Conservation (phyloP, 2,329 filamentous ascomycete species). For the Pseudogymnoascus sp. region DNA sequence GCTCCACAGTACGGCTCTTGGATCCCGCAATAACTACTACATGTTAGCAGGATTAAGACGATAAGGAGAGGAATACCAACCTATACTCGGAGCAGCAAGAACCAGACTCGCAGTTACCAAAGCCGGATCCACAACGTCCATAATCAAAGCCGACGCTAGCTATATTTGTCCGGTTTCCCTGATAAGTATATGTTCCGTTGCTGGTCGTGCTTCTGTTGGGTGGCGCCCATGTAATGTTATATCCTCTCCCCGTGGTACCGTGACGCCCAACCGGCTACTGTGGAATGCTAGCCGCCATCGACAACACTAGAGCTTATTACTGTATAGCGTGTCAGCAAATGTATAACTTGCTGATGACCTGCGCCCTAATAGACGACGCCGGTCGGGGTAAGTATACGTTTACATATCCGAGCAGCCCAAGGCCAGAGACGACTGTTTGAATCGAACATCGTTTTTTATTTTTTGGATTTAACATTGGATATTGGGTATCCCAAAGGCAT, state of each 20-base stretch:
- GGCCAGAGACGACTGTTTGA: neutral
- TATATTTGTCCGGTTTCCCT: neutral
- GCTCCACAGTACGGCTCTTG: neutral
- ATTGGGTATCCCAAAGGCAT: neutral
- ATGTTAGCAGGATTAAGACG: neutral
- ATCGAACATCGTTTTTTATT: neutral
- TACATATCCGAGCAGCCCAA: neutral
- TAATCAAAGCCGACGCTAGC: neutral
- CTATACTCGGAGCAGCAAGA: slow-evolving; percentile 21
- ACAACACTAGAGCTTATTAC: neutral
- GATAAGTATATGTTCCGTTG: neutral
- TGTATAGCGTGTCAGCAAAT: neutral
- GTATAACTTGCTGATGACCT: neutral
- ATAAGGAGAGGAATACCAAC: neutral
- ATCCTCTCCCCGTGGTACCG: slow-evolving; percentile 33
- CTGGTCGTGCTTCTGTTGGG: neutral
- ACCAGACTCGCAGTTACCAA: slow-evolving; percentile 21
- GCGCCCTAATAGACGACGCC: neutral
- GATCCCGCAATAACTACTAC: neutral
- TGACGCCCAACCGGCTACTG: neutral
- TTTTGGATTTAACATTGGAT: neutral
- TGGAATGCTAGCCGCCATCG: neutral
- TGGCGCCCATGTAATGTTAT: neutral
- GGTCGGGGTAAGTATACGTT: neutral
- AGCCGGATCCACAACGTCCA: slow-evolving; percentile 20